These are phyloP conservation scores for Fusarium ambrosium DNA, from an alignment of 2,329 filamentous ascomycete genomes.

Conservation along the genomic window DNA sequence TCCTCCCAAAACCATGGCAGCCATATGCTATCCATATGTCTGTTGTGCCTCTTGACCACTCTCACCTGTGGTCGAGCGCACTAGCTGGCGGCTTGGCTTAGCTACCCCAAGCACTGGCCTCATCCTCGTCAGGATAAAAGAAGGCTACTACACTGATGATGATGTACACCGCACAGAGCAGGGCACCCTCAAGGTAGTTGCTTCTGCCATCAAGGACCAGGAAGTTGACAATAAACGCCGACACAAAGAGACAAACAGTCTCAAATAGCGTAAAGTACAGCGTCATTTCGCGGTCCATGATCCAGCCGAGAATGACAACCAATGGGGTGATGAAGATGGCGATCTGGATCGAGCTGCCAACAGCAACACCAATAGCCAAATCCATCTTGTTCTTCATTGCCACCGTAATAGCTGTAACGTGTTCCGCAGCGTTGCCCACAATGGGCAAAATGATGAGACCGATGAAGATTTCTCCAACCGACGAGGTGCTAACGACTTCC, in stretches of 20 bases:
- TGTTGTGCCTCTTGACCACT: background rate
- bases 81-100: constrained; percentile 2
- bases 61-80: constrained; percentile 21
- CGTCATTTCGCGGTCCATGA: constrained; percentile 76
- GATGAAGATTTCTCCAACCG: constrained; percentile 75
- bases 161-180: constrained; percentile 75
- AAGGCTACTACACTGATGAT: constrained; percentile 77
- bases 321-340: constrained; percentile 78
- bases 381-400: constrained; percentile 84
- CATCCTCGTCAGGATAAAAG: constrained; percentile 70
- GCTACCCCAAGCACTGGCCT: constrained; percentile 59
- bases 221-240: constrained; percentile 89
- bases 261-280: constrained; percentile 92
- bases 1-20: background rate
- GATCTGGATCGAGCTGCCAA: constrained; percentile 80
- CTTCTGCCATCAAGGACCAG: constrained; percentile 86
- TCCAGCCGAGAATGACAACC: constrained; percentile 80
- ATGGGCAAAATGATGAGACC: constrained; percentile 80
- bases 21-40: background rate
- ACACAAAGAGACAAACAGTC: constrained; percentile 88
- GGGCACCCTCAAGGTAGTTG: constrained; percentile 86
- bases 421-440: constrained; percentile 80
- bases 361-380: constrained; percentile 78
- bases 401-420: constrained; percentile 78
- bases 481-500: constrained; percentile 68